A percentile compares a stretch with the other conserved stretches of the same genome.
phyloP scores from a whole-genome alignment of 2,329 filamentous ascomycete genomes.

The Colletotrichum destructivum region DNA sequence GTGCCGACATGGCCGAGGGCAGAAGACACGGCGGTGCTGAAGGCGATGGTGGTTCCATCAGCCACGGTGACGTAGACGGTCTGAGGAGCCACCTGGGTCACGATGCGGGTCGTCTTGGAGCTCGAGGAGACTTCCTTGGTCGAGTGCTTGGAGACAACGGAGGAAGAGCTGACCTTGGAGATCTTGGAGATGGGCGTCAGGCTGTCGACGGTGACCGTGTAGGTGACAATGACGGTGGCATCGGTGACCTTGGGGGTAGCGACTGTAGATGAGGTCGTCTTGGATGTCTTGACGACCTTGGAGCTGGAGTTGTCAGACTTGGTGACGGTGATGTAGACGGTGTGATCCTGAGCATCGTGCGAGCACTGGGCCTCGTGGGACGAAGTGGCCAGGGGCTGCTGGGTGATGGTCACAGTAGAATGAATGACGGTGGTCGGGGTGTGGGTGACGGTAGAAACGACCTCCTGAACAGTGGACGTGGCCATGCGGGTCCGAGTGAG shows the following conservation, averaged over 20 bases:
- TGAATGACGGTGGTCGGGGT: constrained; percentile 26
- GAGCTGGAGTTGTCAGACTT: constrained; percentile 29
- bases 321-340: constrained; percentile 40
- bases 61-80: constrained; percentile 35
- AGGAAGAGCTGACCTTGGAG: constrained; percentile 21
- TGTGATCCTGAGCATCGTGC: constrained; percentile 28
- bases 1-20: constrained; percentile 18
- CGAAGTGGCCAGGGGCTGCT: neutral
- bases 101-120: constrained; percentile 18
- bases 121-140: constrained; percentile 7
- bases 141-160: constrained; percentile 2
- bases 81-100: constrained; percentile 30
- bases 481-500: constrained; percentile 21
- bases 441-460: constrained; percentile 25
- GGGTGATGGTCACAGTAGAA: constrained; percentile 18
- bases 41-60: constrained; percentile 23
- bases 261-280: constrained; percentile 6
- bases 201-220: constrained; percentile 37
- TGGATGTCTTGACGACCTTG: neutral
- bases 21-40: constrained; percentile 37
- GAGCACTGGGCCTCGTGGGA: constrained; percentile 26
- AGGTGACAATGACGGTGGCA: constrained; percentile 31
- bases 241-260: constrained; percentile 15
- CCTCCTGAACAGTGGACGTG: constrained; percentile 28
- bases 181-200: constrained; percentile 15